phyloP scores from a whole-genome alignment of 257 asterid genomes.

The Gardenia jasminoides region DNA sequence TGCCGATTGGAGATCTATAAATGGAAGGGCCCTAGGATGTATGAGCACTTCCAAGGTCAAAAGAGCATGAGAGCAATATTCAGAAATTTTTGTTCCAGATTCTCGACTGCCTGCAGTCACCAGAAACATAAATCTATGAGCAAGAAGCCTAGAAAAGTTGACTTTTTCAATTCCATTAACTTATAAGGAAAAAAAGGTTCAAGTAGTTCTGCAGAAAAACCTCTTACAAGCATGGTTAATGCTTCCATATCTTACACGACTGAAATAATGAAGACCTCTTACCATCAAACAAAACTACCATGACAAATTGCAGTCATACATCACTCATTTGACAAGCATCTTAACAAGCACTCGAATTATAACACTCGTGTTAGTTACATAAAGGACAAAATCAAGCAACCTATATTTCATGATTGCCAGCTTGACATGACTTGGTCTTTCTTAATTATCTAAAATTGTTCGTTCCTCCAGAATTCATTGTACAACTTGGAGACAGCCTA shows the following conservation, averaged over 20 bases:
- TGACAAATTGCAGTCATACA: not conserved
- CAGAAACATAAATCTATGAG: conserved; percentile 7
- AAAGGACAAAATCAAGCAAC: not conserved
- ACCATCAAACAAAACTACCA: not conserved
- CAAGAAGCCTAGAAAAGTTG: not conserved
- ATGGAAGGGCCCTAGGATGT: conserved; percentile 71
- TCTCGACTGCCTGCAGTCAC: conserved; percentile 53
- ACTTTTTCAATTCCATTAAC: not conserved
- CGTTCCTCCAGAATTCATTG: not conserved
- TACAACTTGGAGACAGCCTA: not conserved
- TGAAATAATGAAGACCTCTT: not conserved
- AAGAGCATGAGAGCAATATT: conserved; percentile 61
- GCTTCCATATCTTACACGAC: not conserved
- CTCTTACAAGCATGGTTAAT: not conserved
- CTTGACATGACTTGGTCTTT: not conserved
- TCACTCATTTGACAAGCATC: not conserved
- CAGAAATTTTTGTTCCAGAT: conserved; percentile 56
- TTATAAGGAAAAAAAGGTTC: not conserved
- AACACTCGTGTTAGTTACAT: not conserved
- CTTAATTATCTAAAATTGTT: not conserved
- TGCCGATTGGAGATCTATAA: conserved; percentile 34
- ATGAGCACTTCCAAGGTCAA: conserved; percentile 69
- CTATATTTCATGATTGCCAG: too few species aligned
- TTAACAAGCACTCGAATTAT: not conserved
- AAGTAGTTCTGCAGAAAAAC: not conserved